Percentiles rank a stretch among this genome's conserved stretches.
Conservation (phyloP, 805 yeast genomes). For the Yarrowia sp. region DNA sequence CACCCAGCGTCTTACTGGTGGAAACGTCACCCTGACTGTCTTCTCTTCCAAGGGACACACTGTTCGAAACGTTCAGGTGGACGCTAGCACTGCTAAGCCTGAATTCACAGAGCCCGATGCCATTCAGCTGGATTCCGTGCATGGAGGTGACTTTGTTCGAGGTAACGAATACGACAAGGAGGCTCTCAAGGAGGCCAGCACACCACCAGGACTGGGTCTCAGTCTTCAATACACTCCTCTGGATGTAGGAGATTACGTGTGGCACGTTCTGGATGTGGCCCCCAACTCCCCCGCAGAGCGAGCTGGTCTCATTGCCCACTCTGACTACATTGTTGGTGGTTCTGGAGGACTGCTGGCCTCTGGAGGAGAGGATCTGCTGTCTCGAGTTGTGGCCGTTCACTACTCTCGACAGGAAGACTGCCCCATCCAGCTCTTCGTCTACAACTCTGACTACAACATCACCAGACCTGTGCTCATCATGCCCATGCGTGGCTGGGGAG, state of each 20-base stretch:
- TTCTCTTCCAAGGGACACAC: slow-evolving; percentile 44
- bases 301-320: slow-evolving; percentile 82
- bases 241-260: slow-evolving; percentile 77
- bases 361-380: slow-evolving; percentile 84
- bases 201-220: slow-evolving; percentile 54
- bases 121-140: slow-evolving; percentile 53
- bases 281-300: slow-evolving; percentile 80
- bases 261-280: slow-evolving; percentile 81
- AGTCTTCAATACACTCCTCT: slow-evolving; percentile 80
- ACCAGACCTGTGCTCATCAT: slow-evolving; percentile 86
- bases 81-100: slow-evolving; percentile 41
- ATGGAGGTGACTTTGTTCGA: slow-evolving; percentile 19
- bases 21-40: slow-evolving; percentile 41
- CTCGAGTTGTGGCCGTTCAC: slow-evolving; percentile 62
- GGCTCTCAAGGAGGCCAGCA: slow-evolving; percentile 40
- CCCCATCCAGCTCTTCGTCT: slow-evolving; percentile 68
- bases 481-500: slow-evolving; percentile 79
- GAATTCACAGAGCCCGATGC: slow-evolving; percentile 23
- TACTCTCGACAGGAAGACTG: slow-evolving; percentile 40
- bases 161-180: slow-evolving; percentile 28
- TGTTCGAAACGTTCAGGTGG: slow-evolving; percentile 54
- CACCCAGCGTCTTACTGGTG: slow-evolving; percentile 8
- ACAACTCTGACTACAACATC: slow-evolving; percentile 85
- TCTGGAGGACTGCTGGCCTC: slow-evolving; percentile 83
- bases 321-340: slow-evolving; percentile 88